phyloP scores from a whole-genome alignment of 2,329 filamentous ascomycete genomes.

The Botrytis pseudocinerea region DNA sequence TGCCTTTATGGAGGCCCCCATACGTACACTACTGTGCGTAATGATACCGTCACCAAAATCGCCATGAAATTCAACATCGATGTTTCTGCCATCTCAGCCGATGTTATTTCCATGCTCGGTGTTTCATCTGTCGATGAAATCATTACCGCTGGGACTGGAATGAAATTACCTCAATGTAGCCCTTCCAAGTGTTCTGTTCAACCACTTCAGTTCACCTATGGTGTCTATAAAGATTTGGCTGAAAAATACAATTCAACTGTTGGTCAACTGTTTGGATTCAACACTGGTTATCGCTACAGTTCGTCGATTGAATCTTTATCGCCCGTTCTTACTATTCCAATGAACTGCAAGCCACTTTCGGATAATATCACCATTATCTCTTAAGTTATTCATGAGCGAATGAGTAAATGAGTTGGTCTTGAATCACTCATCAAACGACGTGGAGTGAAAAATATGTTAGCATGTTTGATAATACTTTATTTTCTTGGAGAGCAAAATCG shows the following conservation, averaged over 20 bases:
- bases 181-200: constrained; percentile 5
- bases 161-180: constrained; percentile 5
- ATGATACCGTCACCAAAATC: neutral
- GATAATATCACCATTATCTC: constrained; percentile 13
- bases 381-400: neutral
- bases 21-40: neutral
- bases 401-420: too few relatives aligned
- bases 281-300: constrained; percentile 1
- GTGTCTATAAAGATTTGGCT: constrained; percentile 7
- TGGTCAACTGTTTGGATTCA: neutral
- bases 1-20: constrained; percentile 6
- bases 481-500: neutral
- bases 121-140: neutral
- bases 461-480: neutral
- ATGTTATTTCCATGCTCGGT: neutral
- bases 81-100: constrained; percentile 1
- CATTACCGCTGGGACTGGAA: neutral
- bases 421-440: neutral
- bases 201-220: neutral
- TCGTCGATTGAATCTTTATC: neutral
- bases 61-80: neutral
- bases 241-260: neutral
- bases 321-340: neutral
- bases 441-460: neutral
- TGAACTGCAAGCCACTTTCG: neutral